A percentile compares a stretch with the other conserved stretches of the same genome.
These are phyloP conservation scores for Lachnellula cervina DNA, from an alignment of 2,329 filamentous ascomycete species.

Conservation along the genomic window DNA sequence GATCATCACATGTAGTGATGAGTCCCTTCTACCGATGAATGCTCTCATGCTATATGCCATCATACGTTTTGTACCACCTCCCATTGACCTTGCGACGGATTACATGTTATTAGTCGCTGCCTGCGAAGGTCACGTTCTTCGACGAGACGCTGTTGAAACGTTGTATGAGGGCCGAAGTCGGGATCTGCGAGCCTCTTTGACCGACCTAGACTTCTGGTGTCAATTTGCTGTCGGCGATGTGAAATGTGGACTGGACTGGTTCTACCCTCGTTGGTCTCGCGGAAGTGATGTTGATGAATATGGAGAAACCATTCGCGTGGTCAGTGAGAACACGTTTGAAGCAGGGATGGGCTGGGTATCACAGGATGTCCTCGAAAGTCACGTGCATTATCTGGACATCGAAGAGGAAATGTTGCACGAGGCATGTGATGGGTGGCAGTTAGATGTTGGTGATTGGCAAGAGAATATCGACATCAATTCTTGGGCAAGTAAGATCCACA, in stretches of 20 bases:
- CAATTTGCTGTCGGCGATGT: slow-evolving; percentile 89
- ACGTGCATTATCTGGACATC: slow-evolving; percentile 37
- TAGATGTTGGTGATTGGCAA: slow-evolving; percentile 58
- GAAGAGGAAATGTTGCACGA: slow-evolving; percentile 63
- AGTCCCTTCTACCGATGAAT: slow-evolving; percentile 70
- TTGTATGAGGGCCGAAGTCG: slow-evolving; percentile 65
- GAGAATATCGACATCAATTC: slow-evolving; percentile 36
- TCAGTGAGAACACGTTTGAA: slow-evolving; percentile 76
- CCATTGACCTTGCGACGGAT: slow-evolving; percentile 66
- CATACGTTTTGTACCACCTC: slow-evolving; percentile 66
- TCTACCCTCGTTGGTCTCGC: slow-evolving; percentile 70
- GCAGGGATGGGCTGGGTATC: slow-evolving; percentile 73
- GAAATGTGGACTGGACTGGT: slow-evolving; percentile 88
- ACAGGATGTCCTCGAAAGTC: slow-evolving; percentile 49
- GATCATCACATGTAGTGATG: slow-evolving; percentile 92
- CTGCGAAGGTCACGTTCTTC: slow-evolving; percentile 79
- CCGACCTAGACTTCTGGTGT: slow-evolving; percentile 92
- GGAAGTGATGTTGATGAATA: slow-evolving; percentile 64
- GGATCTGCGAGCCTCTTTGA: slow-evolving; percentile 77
- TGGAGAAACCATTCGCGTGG: slow-evolving; percentile 66
- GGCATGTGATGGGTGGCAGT: slow-evolving; percentile 61
- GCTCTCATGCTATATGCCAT: slow-evolving; percentile 79
- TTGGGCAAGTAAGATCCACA: slow-evolving; percentile 34
- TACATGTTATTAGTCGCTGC: slow-evolving; percentile 79
- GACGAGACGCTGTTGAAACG: slow-evolving; percentile 58